Percentiles rank a stretch among this genome's conserved stretches.
Conservation (phyloP, 1,139 yeast species). For the Zygoascus sp. region DNA sequence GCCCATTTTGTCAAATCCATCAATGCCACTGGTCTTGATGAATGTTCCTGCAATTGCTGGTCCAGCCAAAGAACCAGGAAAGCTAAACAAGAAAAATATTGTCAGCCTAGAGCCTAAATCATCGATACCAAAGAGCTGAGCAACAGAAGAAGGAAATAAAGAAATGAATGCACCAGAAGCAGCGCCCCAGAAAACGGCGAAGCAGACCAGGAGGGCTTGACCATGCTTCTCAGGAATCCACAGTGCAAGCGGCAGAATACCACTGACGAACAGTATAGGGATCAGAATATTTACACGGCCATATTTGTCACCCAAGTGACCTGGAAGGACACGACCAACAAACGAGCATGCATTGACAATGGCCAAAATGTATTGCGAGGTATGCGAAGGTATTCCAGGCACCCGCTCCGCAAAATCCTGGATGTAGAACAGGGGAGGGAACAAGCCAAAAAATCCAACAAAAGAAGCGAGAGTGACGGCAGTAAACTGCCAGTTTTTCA, state of each 20-base stretch:
- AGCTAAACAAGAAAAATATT: constrained; percentile 50
- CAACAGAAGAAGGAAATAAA: constrained; percentile 37
- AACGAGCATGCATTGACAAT: constrained; percentile 47
- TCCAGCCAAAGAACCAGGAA: constrained; percentile 46
- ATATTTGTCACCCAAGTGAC: constrained; percentile 42
- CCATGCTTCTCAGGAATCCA: constrained; percentile 29
- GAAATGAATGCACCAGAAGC: constrained; percentile 42
- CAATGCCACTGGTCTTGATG: constrained; percentile 21
- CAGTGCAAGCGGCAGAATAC: constrained; percentile 26
- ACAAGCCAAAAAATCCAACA: constrained; percentile 36
- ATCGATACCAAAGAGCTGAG: constrained; percentile 48
- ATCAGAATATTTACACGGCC: constrained; percentile 41
- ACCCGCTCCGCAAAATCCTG: constrained; percentile 37
- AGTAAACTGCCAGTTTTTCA: constrained; percentile 21
- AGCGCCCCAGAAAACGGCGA: constrained; percentile 46
- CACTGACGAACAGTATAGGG: constrained; percentile 30
- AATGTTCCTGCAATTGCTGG: constrained; percentile 49
- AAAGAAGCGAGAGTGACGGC: constrained; percentile 24
- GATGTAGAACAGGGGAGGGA: constrained; percentile 40
- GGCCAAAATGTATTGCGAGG: constrained; percentile 37
- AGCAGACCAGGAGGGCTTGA: constrained; percentile 30
- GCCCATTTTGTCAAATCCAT: constrained; percentile 20
- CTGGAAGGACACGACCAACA: constrained; percentile 49
- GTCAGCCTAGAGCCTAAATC: constrained; percentile 47
- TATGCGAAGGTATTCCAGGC: constrained; percentile 28